Evolutionary conservation across 176 grass and related monocot genomes (phyloP).

Genomic region (Puya raimondii): DNA sequence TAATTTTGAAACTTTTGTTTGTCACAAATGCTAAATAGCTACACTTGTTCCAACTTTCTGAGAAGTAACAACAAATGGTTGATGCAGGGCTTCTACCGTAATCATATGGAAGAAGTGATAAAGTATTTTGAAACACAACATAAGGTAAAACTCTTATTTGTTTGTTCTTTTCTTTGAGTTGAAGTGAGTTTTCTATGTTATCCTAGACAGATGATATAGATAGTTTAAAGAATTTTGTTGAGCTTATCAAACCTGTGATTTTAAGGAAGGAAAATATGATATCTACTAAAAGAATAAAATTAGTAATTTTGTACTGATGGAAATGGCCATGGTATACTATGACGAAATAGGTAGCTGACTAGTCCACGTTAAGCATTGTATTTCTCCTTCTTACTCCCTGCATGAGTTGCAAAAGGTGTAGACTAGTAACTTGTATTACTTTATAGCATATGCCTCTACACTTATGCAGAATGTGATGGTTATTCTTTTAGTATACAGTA

Average conservation of each 20-base stretch:
- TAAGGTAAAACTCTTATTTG: slow-evolving; percentile 46
- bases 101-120: slow-evolving; percentile 99
- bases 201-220: not conserved
- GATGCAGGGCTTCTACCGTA: slow-evolving; percentile 90
- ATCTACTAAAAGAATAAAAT: too few species aligned
- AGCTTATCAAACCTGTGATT: not conserved
- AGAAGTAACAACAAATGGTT: not conserved
- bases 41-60: not conserved
- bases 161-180: not conserved
- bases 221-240: not conserved
- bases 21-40: not conserved
- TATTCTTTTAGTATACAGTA: too few species aligned
- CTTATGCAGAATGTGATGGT: too few species aligned
- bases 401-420: too few species aligned
- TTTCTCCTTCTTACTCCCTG: too few species aligned
- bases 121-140: slow-evolving; percentile 98
- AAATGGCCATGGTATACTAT: too few species aligned
- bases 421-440: too few species aligned
- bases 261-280: not conserved
- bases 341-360: too few species aligned
- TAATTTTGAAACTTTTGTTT: slow-evolving; percentile 18
- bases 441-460: too few species aligned
- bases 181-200: slow-evolving; percentile 15
- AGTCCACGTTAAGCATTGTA: too few species aligned
- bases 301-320: too few species aligned